phyloP scores from a whole-genome alignment of 768 basidiomycete genomes.

The Asterophora lycoperdoides region DNA sequence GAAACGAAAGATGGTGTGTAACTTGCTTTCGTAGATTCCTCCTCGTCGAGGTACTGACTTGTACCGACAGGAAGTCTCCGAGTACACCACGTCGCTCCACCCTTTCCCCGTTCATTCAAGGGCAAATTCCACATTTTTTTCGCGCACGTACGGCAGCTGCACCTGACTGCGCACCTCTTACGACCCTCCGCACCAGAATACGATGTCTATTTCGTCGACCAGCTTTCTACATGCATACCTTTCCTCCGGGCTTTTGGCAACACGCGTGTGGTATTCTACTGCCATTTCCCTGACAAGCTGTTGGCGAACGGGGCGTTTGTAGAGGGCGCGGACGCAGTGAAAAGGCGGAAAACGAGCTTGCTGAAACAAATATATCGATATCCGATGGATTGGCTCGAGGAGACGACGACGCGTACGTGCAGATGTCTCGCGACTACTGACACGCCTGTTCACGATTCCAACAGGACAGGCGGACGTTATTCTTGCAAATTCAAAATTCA shows the following conservation, averaged over 20 bases:
- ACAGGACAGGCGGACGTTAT: constrained; percentile 86
- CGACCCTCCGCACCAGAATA: constrained; percentile 42
- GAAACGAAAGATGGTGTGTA: constrained; percentile 82
- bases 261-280: constrained; percentile 93
- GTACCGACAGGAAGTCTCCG: constrained; percentile 64
- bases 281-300: constrained; percentile 96
- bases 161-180: constrained; percentile 69
- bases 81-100: constrained; percentile 67
- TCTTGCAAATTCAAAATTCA: constrained; percentile 89
- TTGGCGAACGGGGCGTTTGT: constrained; percentile 69
- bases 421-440: background rate
- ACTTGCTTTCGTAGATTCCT: background rate
- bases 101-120: constrained; percentile 75
- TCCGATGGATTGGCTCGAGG: constrained; percentile 90
- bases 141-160: constrained; percentile 85
- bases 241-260: constrained; percentile 62
- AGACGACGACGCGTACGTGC: constrained; percentile 76
- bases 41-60: background rate
- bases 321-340: constrained; percentile 43
- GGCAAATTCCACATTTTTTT: constrained; percentile 86
- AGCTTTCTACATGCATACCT: constrained; percentile 89
- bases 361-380: constrained; percentile 77
- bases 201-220: constrained; percentile 93
- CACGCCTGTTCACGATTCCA: constrained; percentile 1
- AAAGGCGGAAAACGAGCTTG: constrained; percentile 33